Evolutionary conservation across 1,284 basidiomycete species (phyloP), one percentile per base, ranked within the genome.

Genomic region (Vanrija sp.): DNA sequence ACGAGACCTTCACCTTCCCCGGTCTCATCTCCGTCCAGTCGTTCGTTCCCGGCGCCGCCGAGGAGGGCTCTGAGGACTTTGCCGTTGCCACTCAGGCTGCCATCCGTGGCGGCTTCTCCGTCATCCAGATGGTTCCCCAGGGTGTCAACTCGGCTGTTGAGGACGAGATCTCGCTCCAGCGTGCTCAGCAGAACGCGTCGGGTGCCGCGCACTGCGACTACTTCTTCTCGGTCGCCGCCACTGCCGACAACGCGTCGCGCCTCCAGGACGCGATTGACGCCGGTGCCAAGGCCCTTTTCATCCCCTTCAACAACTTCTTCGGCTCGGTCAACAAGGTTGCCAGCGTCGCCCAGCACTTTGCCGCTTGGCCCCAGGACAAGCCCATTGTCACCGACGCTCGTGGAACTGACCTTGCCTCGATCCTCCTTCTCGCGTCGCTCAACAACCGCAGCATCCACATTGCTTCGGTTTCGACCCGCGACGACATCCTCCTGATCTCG

Each of bases 321-420:
- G 80, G 83, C 82, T 46, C 82, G 74, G 43, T 69, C 59, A 78
- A 80, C 74, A 79, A 80, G 70, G 76, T 82, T 53, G 76, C 81
- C 28, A 75, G 76, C 46, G 85, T 95, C 39, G 91, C 93, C 1
- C 82, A 86, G 25, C 91, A 97, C 76, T 96, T 98, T 71, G 83
- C 89, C 16, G 82, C 86, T 6, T 98, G 96, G 95, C 89, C 95
- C 1, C 69, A 79, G 18, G 91, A 96, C 68, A 95, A 93, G 77
- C 88, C 88, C 21, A 91, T 98, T 69, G 82, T 98, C 51, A 96
- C 95, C 1, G 89, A 98, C 72, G 95, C 96, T 7, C 87, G 88
- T 65, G 88, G 89, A 19, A 89, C 91, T 1, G 88, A 96, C 67
- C 84, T 98, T 26, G 95, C 96, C 2, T 97, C 94, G 1, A 84